phyloP scores from a whole-genome alignment of 768 basidiomycete genomes.

The Roridomyces roridus region DNA sequence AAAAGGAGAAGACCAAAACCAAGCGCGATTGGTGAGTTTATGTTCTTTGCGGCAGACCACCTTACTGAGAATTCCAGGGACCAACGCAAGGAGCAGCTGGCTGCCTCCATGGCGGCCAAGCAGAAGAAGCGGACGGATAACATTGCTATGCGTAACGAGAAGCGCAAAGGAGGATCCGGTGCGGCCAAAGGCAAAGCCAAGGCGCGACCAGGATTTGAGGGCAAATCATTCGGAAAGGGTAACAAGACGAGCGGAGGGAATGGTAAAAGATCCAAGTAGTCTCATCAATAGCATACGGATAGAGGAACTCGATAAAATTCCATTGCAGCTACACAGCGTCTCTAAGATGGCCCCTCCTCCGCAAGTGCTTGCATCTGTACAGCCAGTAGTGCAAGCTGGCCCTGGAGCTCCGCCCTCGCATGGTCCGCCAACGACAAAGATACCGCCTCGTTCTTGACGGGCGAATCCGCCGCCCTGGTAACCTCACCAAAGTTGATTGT shows the following conservation, averaged over 20 bases:
- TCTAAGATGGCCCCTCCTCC: conserved; percentile 21
- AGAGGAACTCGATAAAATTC: too few relatives aligned
- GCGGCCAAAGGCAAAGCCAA: conserved; percentile 55
- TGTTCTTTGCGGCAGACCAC: not conserved
- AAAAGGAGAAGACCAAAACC: conserved; percentile 86
- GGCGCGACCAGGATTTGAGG: conserved; percentile 87
- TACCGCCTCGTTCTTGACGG: conserved; percentile 20
- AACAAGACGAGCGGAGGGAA: conserved; percentile 41
- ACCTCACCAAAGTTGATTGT: conserved; percentile 44
- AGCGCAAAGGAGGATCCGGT: conserved; percentile 50
- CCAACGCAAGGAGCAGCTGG: conserved; percentile 82
- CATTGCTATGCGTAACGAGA: conserved; percentile 85
- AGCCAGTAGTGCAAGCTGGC: conserved; percentile 73
- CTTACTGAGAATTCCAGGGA: conserved; percentile 59
- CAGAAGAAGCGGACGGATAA: conserved; percentile 94
- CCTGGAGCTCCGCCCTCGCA: conserved; percentile 72
- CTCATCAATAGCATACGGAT: too few relatives aligned
- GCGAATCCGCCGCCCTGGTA: conserved; percentile 15
- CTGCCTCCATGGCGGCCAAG: conserved; percentile 77
- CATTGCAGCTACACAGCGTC: too few relatives aligned
- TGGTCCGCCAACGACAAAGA: conserved; percentile 41
- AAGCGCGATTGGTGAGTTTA: conserved; percentile 82
- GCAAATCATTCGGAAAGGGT: conserved; percentile 74
- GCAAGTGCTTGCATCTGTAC: conserved; percentile 75
- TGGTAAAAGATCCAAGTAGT: conserved; percentile 31